A percentile compares a stretch with the other conserved stretches of the same genome.
Conservation (phyloP, 352 stramenopile species). For the Aphanomyces invadans region DNA sequence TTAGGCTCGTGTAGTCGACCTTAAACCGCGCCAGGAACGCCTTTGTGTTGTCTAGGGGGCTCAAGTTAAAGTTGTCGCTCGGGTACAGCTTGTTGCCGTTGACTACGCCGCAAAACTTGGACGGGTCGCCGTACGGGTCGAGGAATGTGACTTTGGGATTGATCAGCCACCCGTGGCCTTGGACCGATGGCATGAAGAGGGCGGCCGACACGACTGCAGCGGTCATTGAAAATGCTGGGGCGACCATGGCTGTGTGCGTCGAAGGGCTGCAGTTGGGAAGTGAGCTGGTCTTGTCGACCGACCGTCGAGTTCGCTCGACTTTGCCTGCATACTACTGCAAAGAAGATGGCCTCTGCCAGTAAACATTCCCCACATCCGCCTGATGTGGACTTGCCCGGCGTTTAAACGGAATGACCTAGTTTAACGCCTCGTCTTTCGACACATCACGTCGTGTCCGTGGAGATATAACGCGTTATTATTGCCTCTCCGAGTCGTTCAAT, state of each 20-base stretch:
- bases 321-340: no score
- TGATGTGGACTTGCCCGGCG: no score
- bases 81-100: neutral
- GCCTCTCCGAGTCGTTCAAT: no score
- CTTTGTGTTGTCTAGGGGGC: neutral
- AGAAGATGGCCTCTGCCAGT: no score
- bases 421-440: no score
- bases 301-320: no score
- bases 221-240: neutral
- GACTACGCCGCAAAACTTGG: conserved; percentile 7
- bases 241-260: neutral
- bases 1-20: neutral
- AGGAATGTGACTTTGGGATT: neutral
- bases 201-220: neutral
- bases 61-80: neutral
- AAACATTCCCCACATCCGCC: no score
- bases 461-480: no score
- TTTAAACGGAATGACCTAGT: no score
- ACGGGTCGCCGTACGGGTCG: neutral
- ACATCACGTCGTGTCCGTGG: no score
- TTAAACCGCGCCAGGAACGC: neutral
- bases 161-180: neutral
- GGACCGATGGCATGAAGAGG: neutral
- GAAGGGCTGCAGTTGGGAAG: neutral
- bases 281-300: no score